These are phyloP conservation scores for Zygosaccharomyces sapae DNA, from an alignment of 1,139 yeast genomes.

Conservation along the genomic window DNA sequence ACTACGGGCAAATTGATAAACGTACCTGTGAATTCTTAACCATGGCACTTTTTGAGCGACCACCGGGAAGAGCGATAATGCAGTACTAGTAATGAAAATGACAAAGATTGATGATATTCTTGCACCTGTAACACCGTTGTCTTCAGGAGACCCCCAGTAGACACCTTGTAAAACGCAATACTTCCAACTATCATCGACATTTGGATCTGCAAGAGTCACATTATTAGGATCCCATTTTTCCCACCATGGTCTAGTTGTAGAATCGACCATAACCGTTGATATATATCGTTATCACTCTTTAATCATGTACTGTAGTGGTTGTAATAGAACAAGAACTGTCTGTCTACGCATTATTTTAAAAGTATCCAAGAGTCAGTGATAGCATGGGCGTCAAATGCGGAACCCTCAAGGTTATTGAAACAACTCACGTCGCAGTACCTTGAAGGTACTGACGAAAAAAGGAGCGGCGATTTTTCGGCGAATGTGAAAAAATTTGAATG, in stretches of 20 bases:
- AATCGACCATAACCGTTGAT: background rate
- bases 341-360: background rate
- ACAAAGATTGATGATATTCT: slow-evolving; percentile 73
- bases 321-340: background rate
- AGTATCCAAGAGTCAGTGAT: background rate
- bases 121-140: slow-evolving; percentile 52
- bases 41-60: slow-evolving; percentile 29
- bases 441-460: background rate
- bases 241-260: slow-evolving; percentile 12
- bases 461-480: background rate
- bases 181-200: slow-evolving; percentile 38
- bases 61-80: slow-evolving; percentile 45
- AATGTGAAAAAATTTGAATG: background rate
- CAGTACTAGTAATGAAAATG: slow-evolving; percentile 51
- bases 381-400: background rate
- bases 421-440: background rate
- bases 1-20: slow-evolving; percentile 59
- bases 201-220: slow-evolving; percentile 14
- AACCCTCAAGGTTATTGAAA: background rate
- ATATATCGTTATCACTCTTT: background rate
- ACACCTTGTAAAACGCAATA: slow-evolving; percentile 40
- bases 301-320: background rate
- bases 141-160: slow-evolving; percentile 38
- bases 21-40: slow-evolving; percentile 49
- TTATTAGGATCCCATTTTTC: slow-evolving; percentile 25